Conservation (phyloP, 371 early-diverging fungal species). For the Apophysomyces variabilis region DNA sequence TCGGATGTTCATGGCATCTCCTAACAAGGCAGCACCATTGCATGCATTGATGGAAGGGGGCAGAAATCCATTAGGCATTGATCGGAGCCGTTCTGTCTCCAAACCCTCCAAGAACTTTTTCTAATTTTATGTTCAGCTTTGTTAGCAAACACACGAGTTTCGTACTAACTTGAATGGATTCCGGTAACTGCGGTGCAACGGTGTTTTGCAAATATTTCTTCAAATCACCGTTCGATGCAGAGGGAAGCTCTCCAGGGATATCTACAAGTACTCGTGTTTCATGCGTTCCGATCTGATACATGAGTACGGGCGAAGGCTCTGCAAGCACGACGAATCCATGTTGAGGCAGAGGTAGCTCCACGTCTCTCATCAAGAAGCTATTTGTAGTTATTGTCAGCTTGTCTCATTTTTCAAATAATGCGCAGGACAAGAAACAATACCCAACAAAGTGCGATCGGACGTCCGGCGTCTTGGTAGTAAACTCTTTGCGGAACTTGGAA, state of each 20-base stretch:
- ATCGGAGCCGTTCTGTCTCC: conserved; percentile 74
- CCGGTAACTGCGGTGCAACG: conserved; percentile 76
- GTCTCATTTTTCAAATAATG: background rate
- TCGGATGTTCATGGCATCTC: conserved; percentile 91
- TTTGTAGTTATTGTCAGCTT: background rate
- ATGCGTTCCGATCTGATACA: conserved; percentile 90
- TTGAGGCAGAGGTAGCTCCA: conserved; percentile 78
- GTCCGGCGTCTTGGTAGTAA: conserved; percentile 54
- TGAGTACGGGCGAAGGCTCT: conserved; percentile 84
- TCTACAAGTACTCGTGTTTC: conserved; percentile 94
- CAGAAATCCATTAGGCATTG: conserved; percentile 91
- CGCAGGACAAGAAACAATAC: conserved; percentile 49
- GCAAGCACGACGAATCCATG: conserved; percentile 93
- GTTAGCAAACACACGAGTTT: background rate
- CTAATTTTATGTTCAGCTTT: conserved; percentile 30
- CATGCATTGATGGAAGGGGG: conserved; percentile 72
- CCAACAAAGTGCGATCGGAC: conserved; percentile 84
- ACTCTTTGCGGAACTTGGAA: conserved; percentile 90
- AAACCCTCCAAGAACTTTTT: conserved; percentile 69
- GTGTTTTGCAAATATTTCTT: conserved; percentile 64
- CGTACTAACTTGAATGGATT: conserved; percentile 55
- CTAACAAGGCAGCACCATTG: conserved; percentile 79
- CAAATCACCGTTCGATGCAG: conserved; percentile 63
- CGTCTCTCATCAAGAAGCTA: conserved; percentile 68
- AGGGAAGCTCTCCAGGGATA: conserved; percentile 88